Conservation (phyloP, 768 basidiomycete genomes). For the Collybiopsis luxurians region DNA sequence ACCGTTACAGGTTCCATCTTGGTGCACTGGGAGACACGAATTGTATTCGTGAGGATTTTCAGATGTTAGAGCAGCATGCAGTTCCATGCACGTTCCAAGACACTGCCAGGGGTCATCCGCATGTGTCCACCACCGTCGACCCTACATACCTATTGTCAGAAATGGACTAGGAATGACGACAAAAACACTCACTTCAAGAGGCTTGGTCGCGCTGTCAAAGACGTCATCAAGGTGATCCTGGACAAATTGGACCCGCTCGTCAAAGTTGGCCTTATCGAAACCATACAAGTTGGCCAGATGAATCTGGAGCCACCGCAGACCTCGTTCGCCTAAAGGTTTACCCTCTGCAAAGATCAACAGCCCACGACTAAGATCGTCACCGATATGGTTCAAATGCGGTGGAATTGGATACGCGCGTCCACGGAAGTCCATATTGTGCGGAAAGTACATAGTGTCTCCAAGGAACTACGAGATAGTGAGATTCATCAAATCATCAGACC, state of each 20-base stretch:
- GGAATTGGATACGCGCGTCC: slow-evolving; percentile 97
- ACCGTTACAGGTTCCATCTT: slow-evolving; percentile 98
- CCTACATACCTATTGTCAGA: too few relatives aligned
- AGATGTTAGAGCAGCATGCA: slow-evolving; percentile 76
- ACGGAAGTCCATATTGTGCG: slow-evolving; percentile 97
- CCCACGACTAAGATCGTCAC: slow-evolving; percentile 90
- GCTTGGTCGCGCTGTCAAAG: slow-evolving; percentile 78
- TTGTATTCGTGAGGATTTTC: slow-evolving; percentile 58
- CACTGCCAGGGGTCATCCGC: slow-evolving; percentile 99
- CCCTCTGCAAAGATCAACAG: slow-evolving; percentile 79
- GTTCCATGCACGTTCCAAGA: slow-evolving; percentile 88
- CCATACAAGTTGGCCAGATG: slow-evolving; percentile 93
- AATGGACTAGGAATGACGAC: too few relatives aligned
- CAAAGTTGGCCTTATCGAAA: slow-evolving; percentile 92
- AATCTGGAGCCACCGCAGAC: slow-evolving; percentile 93
- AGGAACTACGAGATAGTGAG: slow-evolving; percentile 58
- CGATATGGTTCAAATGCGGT: slow-evolving; percentile 92
- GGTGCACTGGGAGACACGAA: slow-evolving; percentile 87
- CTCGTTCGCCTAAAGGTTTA: slow-evolving; percentile 78
- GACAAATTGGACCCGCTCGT: slow-evolving; percentile 84
- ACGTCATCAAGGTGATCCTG: slow-evolving; percentile 72
- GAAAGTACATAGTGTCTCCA: slow-evolving; percentile 84
- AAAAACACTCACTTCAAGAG: slow-evolving; percentile 56
- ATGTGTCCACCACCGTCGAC: slow-evolving; percentile 80
- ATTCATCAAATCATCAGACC: slow-evolving; percentile 2